Evolutionary conservation across 345 rosid genomes (phyloP).

Genomic region (Syzygium grande): DNA sequence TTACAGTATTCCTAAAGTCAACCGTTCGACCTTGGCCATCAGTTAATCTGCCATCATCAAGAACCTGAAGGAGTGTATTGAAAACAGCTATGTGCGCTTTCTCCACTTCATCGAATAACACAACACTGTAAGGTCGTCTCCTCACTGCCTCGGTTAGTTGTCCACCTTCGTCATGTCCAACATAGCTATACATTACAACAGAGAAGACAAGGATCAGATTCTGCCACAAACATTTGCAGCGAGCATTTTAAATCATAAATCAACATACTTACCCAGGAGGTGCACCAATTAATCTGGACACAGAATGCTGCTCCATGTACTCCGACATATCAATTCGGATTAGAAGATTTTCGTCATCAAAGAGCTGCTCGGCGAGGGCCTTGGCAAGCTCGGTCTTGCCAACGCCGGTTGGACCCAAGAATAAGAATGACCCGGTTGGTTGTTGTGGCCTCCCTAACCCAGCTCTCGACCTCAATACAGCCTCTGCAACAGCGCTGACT

Average conservation of each 20-base stretch:
- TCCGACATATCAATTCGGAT: conserved; percentile 91
- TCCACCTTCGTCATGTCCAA: conserved; percentile 97
- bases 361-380: conserved; percentile 92
- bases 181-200: conserved; percentile 32
- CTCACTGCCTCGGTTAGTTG: conserved; percentile 90
- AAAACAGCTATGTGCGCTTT: conserved; percentile 88
- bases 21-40: conserved; percentile 95
- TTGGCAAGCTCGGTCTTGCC: conserved; percentile 94
- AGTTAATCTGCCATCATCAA: conserved; percentile 85
- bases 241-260: neutral
- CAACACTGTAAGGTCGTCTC: conserved; percentile 76
- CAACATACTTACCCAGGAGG: conserved; percentile 64
- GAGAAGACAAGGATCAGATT: neutral
- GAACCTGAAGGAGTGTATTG: conserved; percentile 85
- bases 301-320: conserved; percentile 92
- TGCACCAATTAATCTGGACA: conserved; percentile 74
- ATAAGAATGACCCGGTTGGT: conserved; percentile 88
- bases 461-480: conserved; percentile 79
- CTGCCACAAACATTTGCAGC: neutral
- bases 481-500: conserved; percentile 71
- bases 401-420: conserved; percentile 95
- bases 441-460: conserved; percentile 94
- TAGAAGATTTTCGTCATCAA: conserved; percentile 72
- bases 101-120: conserved; percentile 89
- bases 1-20: conserved; percentile 70